These are phyloP conservation scores for Selaginella moellendorffii DNA, from an alignment of 75 land plant genomes.

Conservation along the genomic window DNA sequence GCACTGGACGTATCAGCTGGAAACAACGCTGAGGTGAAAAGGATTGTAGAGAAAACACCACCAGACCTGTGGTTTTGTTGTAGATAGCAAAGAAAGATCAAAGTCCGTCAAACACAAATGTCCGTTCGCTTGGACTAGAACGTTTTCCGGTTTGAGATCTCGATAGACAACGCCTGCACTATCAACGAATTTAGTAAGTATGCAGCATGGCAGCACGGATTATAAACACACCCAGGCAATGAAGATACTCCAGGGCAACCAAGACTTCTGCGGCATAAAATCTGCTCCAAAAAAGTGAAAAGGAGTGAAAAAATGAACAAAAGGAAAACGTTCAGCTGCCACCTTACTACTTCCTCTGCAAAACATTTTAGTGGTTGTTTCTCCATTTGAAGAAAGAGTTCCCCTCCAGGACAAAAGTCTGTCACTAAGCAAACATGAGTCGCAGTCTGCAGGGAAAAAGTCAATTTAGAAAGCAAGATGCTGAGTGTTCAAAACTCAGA, in stretches of 20 bases:
- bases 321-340: too few relatives aligned
- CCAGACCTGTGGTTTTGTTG: slow-evolving; percentile 52
- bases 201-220: not conserved
- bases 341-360: slow-evolving; percentile 69
- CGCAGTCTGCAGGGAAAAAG: slow-evolving; percentile 41
- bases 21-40: not conserved
- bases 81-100: slow-evolving; percentile 63
- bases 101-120: slow-evolving; percentile 65
- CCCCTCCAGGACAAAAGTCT: slow-evolving; percentile 74
- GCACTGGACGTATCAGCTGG: slow-evolving; percentile 47
- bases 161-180: slow-evolving; percentile 61
- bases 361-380: slow-evolving; percentile 58
- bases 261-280: slow-evolving; percentile 83
- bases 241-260: slow-evolving; percentile 75
- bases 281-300: slow-evolving; percentile 29
- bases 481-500: not conserved
- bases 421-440: slow-evolving; percentile 76
- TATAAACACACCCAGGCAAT: slow-evolving; percentile 51
- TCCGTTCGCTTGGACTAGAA: slow-evolving; percentile 66
- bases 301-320: too few relatives aligned
- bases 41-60: not conserved
- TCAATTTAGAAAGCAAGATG: not conserved
- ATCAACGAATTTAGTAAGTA: not conserved
- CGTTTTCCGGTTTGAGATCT: slow-evolving; percentile 80
- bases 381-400: slow-evolving; percentile 62